A percentile compares a stretch with the other conserved stretches of the same genome.
phyloP scores from a whole-genome alignment of 352 stramenopile genomes.

The Blastocystis sp. region DNA sequence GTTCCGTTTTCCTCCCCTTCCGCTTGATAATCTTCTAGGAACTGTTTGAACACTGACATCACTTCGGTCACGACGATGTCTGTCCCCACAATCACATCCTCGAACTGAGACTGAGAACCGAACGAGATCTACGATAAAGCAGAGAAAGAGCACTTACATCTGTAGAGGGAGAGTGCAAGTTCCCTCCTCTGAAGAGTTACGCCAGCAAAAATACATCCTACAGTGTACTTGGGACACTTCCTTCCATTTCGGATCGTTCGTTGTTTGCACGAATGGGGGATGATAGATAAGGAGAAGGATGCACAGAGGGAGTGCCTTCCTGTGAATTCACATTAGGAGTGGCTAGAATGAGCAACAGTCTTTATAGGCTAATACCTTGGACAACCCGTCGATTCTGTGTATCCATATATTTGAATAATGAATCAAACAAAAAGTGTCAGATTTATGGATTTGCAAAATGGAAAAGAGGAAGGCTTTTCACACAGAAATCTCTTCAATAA shows the following conservation, averaged over 20 bases:
- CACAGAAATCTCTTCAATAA: too few relatives aligned
- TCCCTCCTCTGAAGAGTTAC: background rate
- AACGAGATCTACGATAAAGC: background rate
- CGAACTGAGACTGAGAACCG: constrained; percentile 32
- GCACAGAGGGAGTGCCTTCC: constrained; percentile 2
- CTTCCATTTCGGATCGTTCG: background rate
- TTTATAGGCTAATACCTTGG: background rate
- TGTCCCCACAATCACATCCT: constrained; percentile 84
- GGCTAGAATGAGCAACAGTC: background rate
- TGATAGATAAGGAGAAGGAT: background rate
- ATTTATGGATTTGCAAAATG: background rate
- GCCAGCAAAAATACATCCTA: background rate
- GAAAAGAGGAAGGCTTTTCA: background rate
- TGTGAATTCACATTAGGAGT: constrained; percentile 56
- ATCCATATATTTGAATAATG: constrained; percentile 14
- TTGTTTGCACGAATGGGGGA: background rate
- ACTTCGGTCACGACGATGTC: constrained; percentile 83
- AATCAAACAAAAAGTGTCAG: background rate
- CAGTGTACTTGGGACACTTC: background rate
- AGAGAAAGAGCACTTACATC: background rate
- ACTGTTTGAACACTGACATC: constrained; percentile 80
- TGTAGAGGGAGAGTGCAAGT: background rate
- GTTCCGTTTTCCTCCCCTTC: constrained; percentile 60
- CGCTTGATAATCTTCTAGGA: constrained; percentile 76
- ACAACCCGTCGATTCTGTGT: background rate